A percentile compares a stretch with the other conserved stretches of the same genome.
These are phyloP conservation scores for Coelastrella sp. DNA, from an alignment of 139 green algal genomes.

Conservation along the genomic window DNA sequence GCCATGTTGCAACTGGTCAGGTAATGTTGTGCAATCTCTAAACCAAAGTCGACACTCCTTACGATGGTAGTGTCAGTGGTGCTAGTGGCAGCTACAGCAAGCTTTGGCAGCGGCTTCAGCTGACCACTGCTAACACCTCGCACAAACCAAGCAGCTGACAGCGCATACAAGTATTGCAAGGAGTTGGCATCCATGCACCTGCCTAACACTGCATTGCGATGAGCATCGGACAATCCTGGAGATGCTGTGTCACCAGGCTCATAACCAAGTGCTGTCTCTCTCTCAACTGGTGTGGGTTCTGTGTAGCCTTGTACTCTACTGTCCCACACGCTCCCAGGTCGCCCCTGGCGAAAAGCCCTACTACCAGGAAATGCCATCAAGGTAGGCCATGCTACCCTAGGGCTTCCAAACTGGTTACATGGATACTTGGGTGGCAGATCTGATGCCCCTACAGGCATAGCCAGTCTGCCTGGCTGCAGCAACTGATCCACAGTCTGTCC, in stretches of 20 bases:
- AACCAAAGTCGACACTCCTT: background rate
- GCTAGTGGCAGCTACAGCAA: background rate
- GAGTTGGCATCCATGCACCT: background rate
- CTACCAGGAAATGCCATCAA: background rate
- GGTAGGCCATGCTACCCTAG: background rate
- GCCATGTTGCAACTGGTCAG: background rate
- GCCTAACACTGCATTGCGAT: background rate
- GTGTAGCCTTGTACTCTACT: background rate
- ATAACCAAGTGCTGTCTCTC: background rate
- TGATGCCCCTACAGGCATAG: background rate
- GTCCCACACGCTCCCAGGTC: background rate
- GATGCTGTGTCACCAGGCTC: background rate
- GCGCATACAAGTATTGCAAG: background rate
- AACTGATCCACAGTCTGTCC: background rate
- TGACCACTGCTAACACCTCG: background rate
- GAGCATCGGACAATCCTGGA: background rate
- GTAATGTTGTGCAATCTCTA: background rate
- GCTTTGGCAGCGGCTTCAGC: background rate
- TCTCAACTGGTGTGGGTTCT: background rate
- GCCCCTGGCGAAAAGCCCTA: background rate
- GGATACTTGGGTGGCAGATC: background rate
- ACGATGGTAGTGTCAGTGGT: background rate
- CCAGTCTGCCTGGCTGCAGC: background rate
- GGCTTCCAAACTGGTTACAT: background rate
- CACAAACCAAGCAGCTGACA: background rate